Evolutionary conservation across 1,284 basidiomycete genomes (phyloP).

Genomic region (Stereum hirsutum): DNA sequence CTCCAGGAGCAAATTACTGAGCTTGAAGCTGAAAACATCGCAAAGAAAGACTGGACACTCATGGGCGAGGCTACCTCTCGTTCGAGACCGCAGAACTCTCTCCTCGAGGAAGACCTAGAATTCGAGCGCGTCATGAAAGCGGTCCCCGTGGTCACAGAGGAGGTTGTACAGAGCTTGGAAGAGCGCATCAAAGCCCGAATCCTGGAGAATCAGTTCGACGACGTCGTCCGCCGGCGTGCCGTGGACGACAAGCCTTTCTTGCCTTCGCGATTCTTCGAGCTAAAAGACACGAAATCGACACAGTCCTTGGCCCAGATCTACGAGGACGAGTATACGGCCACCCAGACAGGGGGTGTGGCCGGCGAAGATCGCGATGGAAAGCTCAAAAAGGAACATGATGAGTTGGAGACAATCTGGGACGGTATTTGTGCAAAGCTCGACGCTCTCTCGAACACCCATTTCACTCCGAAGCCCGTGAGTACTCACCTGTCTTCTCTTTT

Average conservation of each 20-base stretch:
- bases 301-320: slow-evolving; percentile 95
- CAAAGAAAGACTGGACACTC: slow-evolving; percentile 80
- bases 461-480: slow-evolving; percentile 86
- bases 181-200: slow-evolving; percentile 91
- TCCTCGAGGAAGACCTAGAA: slow-evolving; percentile 92
- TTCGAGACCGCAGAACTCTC: slow-evolving; percentile 82
- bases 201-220: slow-evolving; percentile 82
- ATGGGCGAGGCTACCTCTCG: slow-evolving; percentile 85
- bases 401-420: slow-evolving; percentile 80
- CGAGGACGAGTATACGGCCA: slow-evolving; percentile 83
- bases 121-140: slow-evolving; percentile 88
- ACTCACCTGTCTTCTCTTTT: slow-evolving; percentile 3
- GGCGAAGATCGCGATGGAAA: slow-evolving; percentile 84
- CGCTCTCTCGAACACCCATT: slow-evolving; percentile 91
- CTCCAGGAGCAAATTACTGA: slow-evolving; percentile 61
- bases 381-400: slow-evolving; percentile 82
- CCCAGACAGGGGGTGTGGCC: slow-evolving; percentile 41
- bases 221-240: slow-evolving; percentile 77
- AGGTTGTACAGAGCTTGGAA: slow-evolving; percentile 77
- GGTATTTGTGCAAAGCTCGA: slow-evolving; percentile 86
- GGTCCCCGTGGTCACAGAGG: slow-evolving; percentile 87
- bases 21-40: slow-evolving; percentile 66
- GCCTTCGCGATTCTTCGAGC: slow-evolving; percentile 83
- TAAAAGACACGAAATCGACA: slow-evolving; percentile 82
- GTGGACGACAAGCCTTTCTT: slow-evolving; percentile 84